Percentiles rank a stretch among this genome's conserved stretches.
phyloP scores from a whole-genome alignment of 345 rosid species.

The Rhizophora mangle region DNA sequence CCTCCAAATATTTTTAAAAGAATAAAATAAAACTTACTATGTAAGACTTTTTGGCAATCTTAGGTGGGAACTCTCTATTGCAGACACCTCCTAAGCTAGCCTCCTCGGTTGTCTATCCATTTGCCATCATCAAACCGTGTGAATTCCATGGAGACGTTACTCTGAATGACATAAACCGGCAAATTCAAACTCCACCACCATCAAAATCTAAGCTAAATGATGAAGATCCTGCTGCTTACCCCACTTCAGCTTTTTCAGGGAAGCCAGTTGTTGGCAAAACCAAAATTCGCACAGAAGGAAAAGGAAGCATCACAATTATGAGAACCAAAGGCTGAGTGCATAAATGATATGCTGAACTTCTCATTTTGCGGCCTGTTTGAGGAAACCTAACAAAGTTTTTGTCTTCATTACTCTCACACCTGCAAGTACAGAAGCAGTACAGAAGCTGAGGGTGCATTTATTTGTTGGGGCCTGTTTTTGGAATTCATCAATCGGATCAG shows the following conservation, averaged over 20 bases:
- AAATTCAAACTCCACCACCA: constrained; percentile 65
- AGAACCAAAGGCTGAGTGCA: constrained; percentile 76
- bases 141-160: constrained; percentile 86
- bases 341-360: constrained; percentile 13
- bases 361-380: constrained; percentile 19
- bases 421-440: constrained; percentile 17
- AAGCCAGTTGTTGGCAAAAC: constrained; percentile 98
- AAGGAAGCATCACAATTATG: constrained; percentile 96
- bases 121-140: constrained; percentile 91
- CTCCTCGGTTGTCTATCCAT: constrained; percentile 82
- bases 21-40: background rate
- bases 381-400: constrained; percentile 18
- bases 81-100: constrained; percentile 64
- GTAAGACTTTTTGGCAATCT: constrained; percentile 4
- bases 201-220: constrained; percentile 46
- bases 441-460: background rate
- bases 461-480: constrained; percentile 5
- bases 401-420: constrained; percentile 24
- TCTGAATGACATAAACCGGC: constrained; percentile 90
- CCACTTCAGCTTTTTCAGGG: constrained; percentile 96
- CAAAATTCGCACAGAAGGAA: constrained; percentile 94
- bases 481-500: constrained; percentile 30
- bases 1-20: background rate
- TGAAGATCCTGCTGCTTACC: constrained; percentile 57
- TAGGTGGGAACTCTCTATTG: constrained; percentile 72